Conservation (phyloP, 768 basidiomycete species). For the Tulasnella sp. region DNA sequence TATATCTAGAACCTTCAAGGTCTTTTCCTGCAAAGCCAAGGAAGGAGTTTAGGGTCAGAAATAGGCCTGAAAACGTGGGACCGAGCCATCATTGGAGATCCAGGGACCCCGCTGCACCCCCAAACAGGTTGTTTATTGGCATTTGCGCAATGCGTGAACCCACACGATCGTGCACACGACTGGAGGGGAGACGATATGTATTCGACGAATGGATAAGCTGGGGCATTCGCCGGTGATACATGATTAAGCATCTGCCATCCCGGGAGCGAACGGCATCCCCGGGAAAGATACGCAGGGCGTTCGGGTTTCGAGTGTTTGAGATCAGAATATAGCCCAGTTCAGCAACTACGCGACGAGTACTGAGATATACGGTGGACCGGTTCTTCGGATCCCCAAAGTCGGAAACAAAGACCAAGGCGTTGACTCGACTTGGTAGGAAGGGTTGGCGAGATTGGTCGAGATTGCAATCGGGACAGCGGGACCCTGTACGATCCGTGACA, state of each 20-base stretch:
- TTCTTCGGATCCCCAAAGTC: background rate
- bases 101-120: constrained; percentile 2
- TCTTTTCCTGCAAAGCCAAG: constrained; percentile 66
- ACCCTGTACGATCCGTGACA: background rate
- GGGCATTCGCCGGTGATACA: background rate
- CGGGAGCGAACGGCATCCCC: background rate
- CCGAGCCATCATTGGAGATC: background rate
- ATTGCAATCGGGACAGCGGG: constrained; percentile 3
- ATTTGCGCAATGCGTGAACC: background rate
- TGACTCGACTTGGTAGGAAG: background rate
- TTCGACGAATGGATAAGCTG: background rate
- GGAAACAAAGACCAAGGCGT: background rate
- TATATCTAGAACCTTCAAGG: constrained; percentile 94
- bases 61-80: background rate
- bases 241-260: background rate
- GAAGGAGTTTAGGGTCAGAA: background rate
- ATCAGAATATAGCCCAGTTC: background rate
- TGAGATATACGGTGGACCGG: background rate
- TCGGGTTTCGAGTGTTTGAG: background rate
- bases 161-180: background rate
- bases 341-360: background rate
- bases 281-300: background rate
- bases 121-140: background rate
- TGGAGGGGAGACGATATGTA: background rate
- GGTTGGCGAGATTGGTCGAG: background rate